Evolutionary conservation across 2,329 filamentous ascomycete genomes (phyloP), one percentile per base, ranked within the genome.

Genomic region (Penicillium sp.): DNA sequence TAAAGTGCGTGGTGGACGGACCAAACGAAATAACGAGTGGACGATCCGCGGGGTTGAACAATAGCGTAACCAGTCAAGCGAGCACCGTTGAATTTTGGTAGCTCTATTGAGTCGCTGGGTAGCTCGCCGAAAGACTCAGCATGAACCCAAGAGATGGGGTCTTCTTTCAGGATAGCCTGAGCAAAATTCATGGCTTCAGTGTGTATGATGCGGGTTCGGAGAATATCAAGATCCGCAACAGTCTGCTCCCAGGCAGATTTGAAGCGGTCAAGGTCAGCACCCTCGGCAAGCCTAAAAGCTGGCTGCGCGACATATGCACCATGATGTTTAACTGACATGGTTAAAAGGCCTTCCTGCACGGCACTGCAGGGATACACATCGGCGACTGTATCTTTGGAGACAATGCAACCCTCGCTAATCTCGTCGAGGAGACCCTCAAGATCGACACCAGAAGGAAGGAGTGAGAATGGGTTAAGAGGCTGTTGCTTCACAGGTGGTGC

Each of bases 1-100:
- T 83, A 83, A 1, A 83, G 69, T 5, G 79, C 79, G 52, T 83
- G 81, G 56, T 83, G 81, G 50, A 81, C 75, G 0, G 78, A 79
- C 71, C 79, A 80, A 3, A 81, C 73, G 19, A 84, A 78, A 60
- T 79, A 75, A 2, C 62, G 60, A 35, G 54, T 53, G 13, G 66
- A 61, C 1, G 65, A 67, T 9, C 50, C 45, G 19, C 48, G 57
- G 3, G 70, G 59, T 24, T 69, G 58, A 4, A 77, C 68, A 26
- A 79, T 70, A 0, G 70, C 70, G 57, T 74, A 77, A 14, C 69
- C 66, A 16, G 70, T 69, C 10, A 78, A 55, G 2, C 57, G 49
- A 5, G 66, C 72, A 26, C 75, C 76, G 35, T 77, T 73, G 24
- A 71, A 66, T 22, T 68, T 67, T 9, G 71, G 68, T 3, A 75